Percentiles rank a stretch among this genome's conserved stretches.
Evolutionary conservation across 1,284 basidiomycete genomes (phyloP).

Genomic region (Butyriboletus appendiculatus): DNA sequence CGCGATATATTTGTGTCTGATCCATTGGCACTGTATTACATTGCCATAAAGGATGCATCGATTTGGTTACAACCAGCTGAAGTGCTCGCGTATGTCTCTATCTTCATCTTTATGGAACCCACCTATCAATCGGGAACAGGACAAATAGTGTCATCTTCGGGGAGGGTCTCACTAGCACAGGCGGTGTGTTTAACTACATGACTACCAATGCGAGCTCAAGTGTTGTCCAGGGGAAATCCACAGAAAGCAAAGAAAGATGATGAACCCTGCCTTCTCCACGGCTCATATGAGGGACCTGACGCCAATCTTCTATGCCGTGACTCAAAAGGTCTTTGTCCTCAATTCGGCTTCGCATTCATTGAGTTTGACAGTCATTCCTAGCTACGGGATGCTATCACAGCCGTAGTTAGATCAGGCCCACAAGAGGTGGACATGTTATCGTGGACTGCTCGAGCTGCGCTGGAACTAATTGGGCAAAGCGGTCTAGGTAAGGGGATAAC

Average conservation of each 20-base stretch:
- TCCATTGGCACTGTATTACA: neutral
- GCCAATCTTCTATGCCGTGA: slow-evolving; percentile 43
- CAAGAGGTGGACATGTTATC: slow-evolving; percentile 45
- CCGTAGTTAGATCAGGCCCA: slow-evolving; percentile 2
- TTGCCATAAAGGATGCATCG: neutral
- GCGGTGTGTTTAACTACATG: neutral
- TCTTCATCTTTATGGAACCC: neutral
- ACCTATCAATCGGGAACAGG: neutral
- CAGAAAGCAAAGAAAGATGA: slow-evolving; percentile 45
- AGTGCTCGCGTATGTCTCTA: neutral
- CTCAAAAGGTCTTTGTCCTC: slow-evolving; percentile 8
- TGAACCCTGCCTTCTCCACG: slow-evolving; percentile 46
- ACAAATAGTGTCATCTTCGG: neutral
- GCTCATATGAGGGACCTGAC: slow-evolving; percentile 42
- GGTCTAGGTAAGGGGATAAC: slow-evolving; percentile 51
- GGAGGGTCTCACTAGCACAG: neutral
- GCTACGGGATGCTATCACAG: slow-evolving; percentile 7
- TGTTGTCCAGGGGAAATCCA: slow-evolving; percentile 41
- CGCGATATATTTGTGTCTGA: slow-evolving; percentile 1
- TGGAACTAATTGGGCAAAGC: slow-evolving; percentile 49
- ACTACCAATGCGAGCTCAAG: neutral
- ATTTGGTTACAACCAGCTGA: neutral
- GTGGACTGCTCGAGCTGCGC: slow-evolving; percentile 48
- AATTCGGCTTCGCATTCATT: neutral
- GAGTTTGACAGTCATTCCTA: neutral